A percentile compares a stretch with the other conserved stretches of the same genome.
Conservation (phyloP, 2,329 filamentous ascomycete genomes). For the Epichloe uncinata region DNA sequence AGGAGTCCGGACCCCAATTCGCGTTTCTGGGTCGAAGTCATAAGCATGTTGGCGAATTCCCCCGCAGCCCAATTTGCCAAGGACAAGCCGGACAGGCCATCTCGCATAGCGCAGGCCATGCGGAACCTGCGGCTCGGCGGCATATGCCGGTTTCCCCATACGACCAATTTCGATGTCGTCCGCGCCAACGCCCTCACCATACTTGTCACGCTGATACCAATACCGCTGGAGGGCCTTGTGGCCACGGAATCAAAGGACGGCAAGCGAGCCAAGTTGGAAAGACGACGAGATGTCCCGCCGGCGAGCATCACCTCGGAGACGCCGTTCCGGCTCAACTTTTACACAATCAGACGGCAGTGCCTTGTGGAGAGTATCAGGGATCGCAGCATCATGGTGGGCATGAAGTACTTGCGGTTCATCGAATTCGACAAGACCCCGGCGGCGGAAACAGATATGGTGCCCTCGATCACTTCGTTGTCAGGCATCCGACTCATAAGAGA, state of each 20-base stretch:
- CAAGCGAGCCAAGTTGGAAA: slow-evolving; percentile 1
- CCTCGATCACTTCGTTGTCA: not conserved
- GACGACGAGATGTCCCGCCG: slow-evolving; percentile 1
- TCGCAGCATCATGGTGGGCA: not conserved
- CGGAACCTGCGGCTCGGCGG: slow-evolving; percentile 5
- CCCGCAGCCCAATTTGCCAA: slow-evolving; percentile 1
- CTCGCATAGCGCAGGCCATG: slow-evolving; percentile 5
- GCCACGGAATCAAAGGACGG: not conserved
- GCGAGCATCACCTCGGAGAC: not conserved
- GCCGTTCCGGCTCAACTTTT: slow-evolving; percentile 6
- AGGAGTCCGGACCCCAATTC: not conserved
- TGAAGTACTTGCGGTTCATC: slow-evolving; percentile 5
- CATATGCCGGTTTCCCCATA: slow-evolving; percentile 4
- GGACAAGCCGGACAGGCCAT: not conserved
- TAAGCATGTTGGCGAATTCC: slow-evolving; percentile 4
- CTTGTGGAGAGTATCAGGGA: slow-evolving; percentile 1
- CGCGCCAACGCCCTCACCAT: slow-evolving; percentile 6
- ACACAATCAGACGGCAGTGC: slow-evolving; percentile 3
- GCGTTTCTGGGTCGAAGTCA: slow-evolving; percentile 2
- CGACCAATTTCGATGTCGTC: slow-evolving; percentile 6
- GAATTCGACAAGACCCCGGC: slow-evolving; percentile 2
- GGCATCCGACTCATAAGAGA: slow-evolving; percentile 5
- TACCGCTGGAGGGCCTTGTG: slow-evolving; percentile 5
- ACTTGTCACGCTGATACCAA: slow-evolving; percentile 5
- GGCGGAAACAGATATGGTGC: not conserved